These are phyloP conservation scores for Lophiostoma macrostomum DNA, from an alignment of 495 filamentous ascomycete species.

Conservation along the genomic window DNA sequence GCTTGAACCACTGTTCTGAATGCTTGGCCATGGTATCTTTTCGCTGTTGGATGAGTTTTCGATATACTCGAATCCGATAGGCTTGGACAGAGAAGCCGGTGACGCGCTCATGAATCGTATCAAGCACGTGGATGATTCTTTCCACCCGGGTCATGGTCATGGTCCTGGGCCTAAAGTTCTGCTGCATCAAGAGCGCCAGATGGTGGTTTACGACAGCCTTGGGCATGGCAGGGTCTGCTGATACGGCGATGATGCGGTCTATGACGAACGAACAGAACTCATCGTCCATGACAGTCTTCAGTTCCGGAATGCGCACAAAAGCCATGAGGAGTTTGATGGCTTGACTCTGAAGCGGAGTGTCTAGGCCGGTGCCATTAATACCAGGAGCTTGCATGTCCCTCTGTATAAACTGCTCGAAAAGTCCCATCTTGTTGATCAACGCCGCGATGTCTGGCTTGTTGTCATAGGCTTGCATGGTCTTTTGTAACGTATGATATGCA, in stretches of 20 bases:
- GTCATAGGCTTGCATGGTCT: conserved; percentile 67
- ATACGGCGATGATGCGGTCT: conserved; percentile 68
- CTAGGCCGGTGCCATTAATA: conserved; percentile 33
- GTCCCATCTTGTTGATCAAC: conserved; percentile 68
- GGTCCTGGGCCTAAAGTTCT: conserved; percentile 69
- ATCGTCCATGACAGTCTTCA: conserved; percentile 62
- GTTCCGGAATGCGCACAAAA: conserved; percentile 64
- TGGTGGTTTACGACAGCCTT: conserved; percentile 76
- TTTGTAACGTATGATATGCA: conserved; percentile 75
- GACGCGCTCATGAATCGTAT: conserved; percentile 67
- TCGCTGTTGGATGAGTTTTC: conserved; percentile 66
- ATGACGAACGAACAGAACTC: conserved; percentile 77
- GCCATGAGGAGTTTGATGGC: conserved; percentile 70
- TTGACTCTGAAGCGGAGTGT: conserved; percentile 67
- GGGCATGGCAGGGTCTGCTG: conserved; percentile 60
- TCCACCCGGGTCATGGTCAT: conserved; percentile 68
- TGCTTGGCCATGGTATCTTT: conserved; percentile 62
- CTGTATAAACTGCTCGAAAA: conserved; percentile 73
- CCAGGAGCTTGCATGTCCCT: conserved; percentile 65
- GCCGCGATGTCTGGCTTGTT: conserved; percentile 64
- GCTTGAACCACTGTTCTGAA: conserved; percentile 67
- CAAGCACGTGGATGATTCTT: conserved; percentile 63
- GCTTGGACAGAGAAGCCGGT: conserved; percentile 73
- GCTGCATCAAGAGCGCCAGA: conserved; percentile 70
- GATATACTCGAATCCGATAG: conserved; percentile 72